A percentile compares a stretch with the other conserved stretches of the same genome.
phyloP scores from a whole-genome alignment of 345 rosid species.

The Rhodamnia argentea region DNA sequence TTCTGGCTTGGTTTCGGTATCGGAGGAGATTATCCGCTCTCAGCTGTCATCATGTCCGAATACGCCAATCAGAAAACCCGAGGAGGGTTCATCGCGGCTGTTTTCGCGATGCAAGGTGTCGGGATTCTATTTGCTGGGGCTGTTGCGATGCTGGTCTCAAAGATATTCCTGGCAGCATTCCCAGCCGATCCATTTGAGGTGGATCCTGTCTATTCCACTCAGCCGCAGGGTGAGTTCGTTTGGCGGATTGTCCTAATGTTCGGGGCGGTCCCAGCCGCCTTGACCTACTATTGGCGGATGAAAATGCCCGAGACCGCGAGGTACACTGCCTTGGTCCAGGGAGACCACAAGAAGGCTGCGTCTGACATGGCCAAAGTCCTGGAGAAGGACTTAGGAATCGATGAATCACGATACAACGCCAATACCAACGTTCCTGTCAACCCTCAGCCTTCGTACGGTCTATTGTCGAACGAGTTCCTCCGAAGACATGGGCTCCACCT shows the following conservation, averaged over 20 bases:
- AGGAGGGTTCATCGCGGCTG: constrained; percentile 69
- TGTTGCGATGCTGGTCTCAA: constrained; percentile 44
- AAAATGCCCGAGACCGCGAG: constrained; percentile 82
- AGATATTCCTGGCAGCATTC: constrained; percentile 21
- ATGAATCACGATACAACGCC: neutral
- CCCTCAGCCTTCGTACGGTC: constrained; percentile 19
- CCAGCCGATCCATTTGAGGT: constrained; percentile 10
- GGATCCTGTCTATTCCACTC: constrained; percentile 30
- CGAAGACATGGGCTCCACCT: constrained; percentile 55
- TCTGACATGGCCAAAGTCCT: constrained; percentile 62
- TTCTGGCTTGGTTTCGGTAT: constrained; percentile 87
- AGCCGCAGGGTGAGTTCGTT: constrained; percentile 45
- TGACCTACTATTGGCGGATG: constrained; percentile 71
- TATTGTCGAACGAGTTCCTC: constrained; percentile 37
- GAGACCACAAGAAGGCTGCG: constrained; percentile 59
- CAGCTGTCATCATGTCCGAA: constrained; percentile 76
- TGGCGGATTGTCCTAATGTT: constrained; percentile 79
- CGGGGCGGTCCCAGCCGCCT: constrained; percentile 64
- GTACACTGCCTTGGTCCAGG: constrained; percentile 58
- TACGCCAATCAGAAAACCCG: constrained; percentile 59
- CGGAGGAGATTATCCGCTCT: constrained; percentile 81
- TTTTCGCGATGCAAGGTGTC: constrained; percentile 70
- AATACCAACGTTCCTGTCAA: neutral
- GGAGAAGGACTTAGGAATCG: constrained; percentile 4
- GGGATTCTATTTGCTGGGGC: constrained; percentile 59